Percentiles rank a stretch among this genome's conserved stretches.
Conservation (phyloP, 2,329 filamentous ascomycete genomes). For the Claviceps fusiformis region DNA sequence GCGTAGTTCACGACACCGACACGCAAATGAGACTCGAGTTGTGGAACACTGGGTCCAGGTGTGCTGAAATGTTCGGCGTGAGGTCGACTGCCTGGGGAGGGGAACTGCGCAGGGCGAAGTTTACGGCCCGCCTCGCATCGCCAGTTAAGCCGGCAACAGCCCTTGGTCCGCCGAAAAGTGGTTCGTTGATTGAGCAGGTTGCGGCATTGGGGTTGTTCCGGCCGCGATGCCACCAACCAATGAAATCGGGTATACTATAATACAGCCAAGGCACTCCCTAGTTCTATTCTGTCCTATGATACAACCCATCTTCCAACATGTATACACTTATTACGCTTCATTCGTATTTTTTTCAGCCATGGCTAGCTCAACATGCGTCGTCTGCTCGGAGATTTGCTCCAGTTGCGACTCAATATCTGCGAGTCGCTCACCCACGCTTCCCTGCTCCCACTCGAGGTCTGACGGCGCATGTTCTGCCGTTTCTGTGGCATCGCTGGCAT, state of each 20-base stretch:
- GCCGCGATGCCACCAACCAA: not conserved
- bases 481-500: not conserved
- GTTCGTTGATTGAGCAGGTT: not conserved
- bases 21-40: not conserved
- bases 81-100: slow-evolving; percentile 20
- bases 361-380: slow-evolving; percentile 5
- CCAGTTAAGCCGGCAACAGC: not conserved
- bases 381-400: slow-evolving; percentile 5
- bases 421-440: not conserved
- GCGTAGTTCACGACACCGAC: not conserved
- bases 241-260: not conserved
- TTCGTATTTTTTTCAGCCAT: not conserved
- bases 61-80: slow-evolving; percentile 33
- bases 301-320: not conserved
- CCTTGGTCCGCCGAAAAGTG: not conserved
- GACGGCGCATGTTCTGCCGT: not conserved
- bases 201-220: slow-evolving; percentile 2
- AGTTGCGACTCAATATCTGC: slow-evolving; percentile 11
- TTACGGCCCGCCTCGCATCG: slow-evolving; percentile 5
- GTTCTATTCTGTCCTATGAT: not conserved
- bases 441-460: not conserved
- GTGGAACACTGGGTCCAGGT: slow-evolving; percentile 1
- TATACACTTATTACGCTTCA: not conserved
- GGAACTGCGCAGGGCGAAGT: slow-evolving; percentile 19
- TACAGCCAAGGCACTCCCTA: not conserved